These are phyloP conservation scores for Phytopythium boreale DNA, from an alignment of 352 stramenopile genomes.

Conservation along the genomic window DNA sequence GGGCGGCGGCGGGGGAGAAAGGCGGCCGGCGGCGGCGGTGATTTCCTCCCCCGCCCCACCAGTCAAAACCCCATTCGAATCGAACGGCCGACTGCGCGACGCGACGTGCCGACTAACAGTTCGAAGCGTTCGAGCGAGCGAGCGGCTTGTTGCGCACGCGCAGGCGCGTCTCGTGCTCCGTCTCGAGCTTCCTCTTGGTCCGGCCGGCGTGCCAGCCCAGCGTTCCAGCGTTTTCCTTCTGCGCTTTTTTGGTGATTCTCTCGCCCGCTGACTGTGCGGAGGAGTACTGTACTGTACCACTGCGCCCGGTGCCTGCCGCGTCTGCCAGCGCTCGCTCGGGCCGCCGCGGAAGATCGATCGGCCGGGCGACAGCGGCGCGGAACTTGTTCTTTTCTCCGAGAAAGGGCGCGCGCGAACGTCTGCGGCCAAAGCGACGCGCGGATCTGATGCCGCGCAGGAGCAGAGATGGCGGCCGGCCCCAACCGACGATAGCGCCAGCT, in stretches of 20 bases:
- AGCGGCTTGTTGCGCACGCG: background rate
- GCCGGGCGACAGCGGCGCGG: background rate
- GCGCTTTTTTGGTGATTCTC: background rate
- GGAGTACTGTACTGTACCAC: background rate
- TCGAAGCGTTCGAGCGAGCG: background rate
- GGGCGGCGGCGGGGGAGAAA: constrained; percentile 1
- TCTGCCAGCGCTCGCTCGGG: background rate
- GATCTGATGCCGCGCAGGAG: background rate
- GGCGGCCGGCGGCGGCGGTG: background rate
- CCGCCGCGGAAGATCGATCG: background rate
- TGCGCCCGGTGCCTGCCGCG: background rate
- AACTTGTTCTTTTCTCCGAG: background rate
- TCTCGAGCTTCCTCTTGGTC: background rate
- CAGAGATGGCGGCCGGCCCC: background rate
- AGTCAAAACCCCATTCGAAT: background rate
- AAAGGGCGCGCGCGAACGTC: background rate
- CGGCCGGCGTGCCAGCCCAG: too few species aligned
- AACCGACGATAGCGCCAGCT: background rate
- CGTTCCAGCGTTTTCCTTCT: background rate
- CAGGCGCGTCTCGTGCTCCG: background rate
- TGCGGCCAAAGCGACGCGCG: background rate
- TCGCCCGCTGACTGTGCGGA: background rate
- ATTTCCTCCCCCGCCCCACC: background rate
- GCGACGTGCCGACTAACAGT: background rate
- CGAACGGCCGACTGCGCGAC: background rate